Percentiles rank a stretch among this genome's conserved stretches.
phyloP scores from a whole-genome alignment of 148 eudicot genomes.

The Amaranthus hypochondriacus region DNA sequence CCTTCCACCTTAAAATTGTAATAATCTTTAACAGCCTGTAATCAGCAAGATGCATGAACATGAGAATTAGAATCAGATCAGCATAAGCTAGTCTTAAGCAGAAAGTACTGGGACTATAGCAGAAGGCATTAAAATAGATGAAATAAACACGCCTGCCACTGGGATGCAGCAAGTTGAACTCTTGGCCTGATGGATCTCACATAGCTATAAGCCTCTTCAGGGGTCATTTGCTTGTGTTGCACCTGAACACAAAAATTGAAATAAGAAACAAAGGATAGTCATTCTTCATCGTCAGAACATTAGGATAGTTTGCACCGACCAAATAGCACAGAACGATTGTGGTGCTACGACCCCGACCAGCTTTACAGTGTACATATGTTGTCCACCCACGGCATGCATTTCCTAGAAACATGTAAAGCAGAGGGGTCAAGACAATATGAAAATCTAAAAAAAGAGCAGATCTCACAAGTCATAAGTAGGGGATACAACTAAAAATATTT shows the following conservation, averaged over 20 bases:
- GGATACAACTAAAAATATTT: too few species aligned
- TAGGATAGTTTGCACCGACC: conserved; percentile 30
- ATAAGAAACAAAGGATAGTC: background rate
- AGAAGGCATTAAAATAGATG: background rate
- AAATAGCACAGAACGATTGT: conserved; percentile 82
- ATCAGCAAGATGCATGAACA: background rate
- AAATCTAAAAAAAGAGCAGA: background rate
- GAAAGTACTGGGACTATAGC: background rate
- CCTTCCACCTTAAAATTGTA: conserved; percentile 38
- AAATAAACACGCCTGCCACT: conserved; percentile 47
- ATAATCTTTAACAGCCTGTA: conserved; percentile 65
- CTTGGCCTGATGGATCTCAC: conserved; percentile 77
- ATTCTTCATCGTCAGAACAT: background rate
- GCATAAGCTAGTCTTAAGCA: background rate
- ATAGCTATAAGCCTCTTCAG: conserved; percentile 63
- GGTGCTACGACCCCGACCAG: conserved; percentile 97
- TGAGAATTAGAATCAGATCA: background rate
- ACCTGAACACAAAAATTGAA: conserved; percentile 41
- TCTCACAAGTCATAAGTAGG: background rate
- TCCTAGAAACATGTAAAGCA: conserved; percentile 28
- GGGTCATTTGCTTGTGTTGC: conserved; percentile 66
- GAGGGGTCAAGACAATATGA: conserved; percentile 5
- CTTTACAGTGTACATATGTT: conserved; percentile 96
- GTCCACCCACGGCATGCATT: conserved; percentile 56
- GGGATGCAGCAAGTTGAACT: conserved; percentile 66